phyloP scores from a whole-genome alignment of 768 basidiomycete species.

The Tricholoma matsutake region DNA sequence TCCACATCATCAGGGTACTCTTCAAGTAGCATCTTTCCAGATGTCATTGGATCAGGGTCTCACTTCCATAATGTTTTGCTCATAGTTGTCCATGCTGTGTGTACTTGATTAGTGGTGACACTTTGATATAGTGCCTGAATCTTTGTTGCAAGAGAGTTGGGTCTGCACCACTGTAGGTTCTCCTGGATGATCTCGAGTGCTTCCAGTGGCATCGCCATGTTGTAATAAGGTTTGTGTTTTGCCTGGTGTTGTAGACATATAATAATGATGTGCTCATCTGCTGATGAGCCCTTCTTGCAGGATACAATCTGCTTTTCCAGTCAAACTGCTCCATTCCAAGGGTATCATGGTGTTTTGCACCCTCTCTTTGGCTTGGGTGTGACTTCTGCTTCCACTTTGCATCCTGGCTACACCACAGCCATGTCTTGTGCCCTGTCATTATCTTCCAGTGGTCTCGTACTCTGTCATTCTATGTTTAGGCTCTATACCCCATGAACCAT shows the following conservation, averaged over 20 bases:
- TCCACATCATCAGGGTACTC: conserved; percentile 23
- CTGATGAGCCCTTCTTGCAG: neutral
- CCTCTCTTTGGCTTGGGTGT: neutral
- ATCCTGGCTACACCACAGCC: neutral
- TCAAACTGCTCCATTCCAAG: neutral
- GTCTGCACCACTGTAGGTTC: neutral
- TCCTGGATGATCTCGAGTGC: neutral
- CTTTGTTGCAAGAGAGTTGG: neutral
- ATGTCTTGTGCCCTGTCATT: neutral
- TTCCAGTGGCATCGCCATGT: neutral
- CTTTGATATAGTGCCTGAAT: neutral
- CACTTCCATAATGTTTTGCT: conserved; percentile 24
- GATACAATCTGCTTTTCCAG: neutral
- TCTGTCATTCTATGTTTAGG: too few relatives aligned
- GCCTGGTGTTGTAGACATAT: neutral
- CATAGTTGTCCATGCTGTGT: conserved; percentile 18
- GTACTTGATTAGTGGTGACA: conserved; percentile 14
- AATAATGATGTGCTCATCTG: neutral
- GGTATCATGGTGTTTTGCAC: neutral
- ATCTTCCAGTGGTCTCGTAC: too few relatives aligned
- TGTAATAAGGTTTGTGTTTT: neutral
- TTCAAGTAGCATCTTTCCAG: conserved; percentile 19
- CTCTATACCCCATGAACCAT: too few relatives aligned
- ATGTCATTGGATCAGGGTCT: conserved; percentile 20
- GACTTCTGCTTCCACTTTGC: neutral